phyloP scores from a whole-genome alignment of 495 filamentous ascomycete genomes.

The Aspergillus bridgeri region DNA sequence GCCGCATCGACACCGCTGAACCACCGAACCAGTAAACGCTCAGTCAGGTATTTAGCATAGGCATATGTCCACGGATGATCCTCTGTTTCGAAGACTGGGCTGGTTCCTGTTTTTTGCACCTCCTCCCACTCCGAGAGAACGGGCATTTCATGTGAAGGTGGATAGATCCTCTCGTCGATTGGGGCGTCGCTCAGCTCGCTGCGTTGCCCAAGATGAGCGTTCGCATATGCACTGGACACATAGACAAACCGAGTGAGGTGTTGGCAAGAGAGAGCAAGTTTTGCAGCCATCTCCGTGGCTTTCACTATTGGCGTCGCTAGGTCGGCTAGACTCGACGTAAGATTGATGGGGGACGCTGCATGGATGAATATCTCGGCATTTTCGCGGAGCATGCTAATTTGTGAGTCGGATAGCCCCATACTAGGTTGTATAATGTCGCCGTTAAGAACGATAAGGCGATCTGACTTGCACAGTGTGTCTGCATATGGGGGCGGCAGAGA shows the following conservation, averaged over 20 bases:
- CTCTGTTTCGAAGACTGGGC: constrained; percentile 4
- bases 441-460: not conserved
- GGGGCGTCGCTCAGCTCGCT: not conserved
- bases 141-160: not conserved
- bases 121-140: constrained; percentile 1
- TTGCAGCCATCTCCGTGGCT: not conserved
- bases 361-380: constrained; percentile 9
- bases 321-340: not conserved
- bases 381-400: not conserved
- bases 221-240: constrained; percentile 17
- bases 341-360: constrained; percentile 13
- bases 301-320: not conserved
- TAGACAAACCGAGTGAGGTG: constrained; percentile 13
- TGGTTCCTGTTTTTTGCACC: constrained; percentile 1
- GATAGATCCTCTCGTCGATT: constrained; percentile 13
- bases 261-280: not conserved
- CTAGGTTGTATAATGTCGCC: not conserved
- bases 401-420: not conserved
- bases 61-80: constrained; percentile 18
- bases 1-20: not conserved
- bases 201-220: constrained; percentile 5
- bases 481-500: not conserved
- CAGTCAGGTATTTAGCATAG: constrained; percentile 23
- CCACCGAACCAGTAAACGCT: constrained; percentile 6
- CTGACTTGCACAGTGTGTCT: not conserved